Evolutionary conservation across 2,329 filamentous ascomycete species (phyloP), one percentile per base, ranked within the genome.

Genomic region (Monosporascus sp.): DNA sequence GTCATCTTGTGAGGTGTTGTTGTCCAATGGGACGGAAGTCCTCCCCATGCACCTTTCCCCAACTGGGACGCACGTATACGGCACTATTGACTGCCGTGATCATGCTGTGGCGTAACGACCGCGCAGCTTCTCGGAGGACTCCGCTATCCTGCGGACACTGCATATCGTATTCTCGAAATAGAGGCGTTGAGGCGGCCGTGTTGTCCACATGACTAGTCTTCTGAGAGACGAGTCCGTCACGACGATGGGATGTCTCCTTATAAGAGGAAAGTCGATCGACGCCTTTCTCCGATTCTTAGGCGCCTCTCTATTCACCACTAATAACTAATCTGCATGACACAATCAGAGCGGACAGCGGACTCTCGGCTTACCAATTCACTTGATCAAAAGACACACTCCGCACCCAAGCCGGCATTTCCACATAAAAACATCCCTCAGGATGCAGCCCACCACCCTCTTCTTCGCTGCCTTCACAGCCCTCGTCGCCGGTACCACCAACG

Each of bases 391-490:
- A 22, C 20, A 3, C 41, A 7, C n/a, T 7, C 41, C 41, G 22
- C 15, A 14, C 14, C 41, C 2, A 2, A 9, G 20, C 41, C 41
- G 5, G 22, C 20, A 15, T 14, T 11, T 17, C 20, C 22, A 5
- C 4, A 5, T 35, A 35, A 22, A 22, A 22, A 22, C 20, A 22
- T 31, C 41, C 35, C 20, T 48, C 54, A 66, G 60, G 45, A 67
- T 67, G 65, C 65, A 65, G 56, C 63, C 65, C 63, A 48, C 60
- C 45, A 58, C 51, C 52, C 46, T 64, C 56, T 63, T 66, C 63
- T 44, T 62, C 45, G 58, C 51, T 53, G 45, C 63, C 56, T 3
- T 64, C 60, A 51, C 54, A 50, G 52, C 59, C 38, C 50, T 50
- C 40, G 56, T 58, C 51, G 52, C 59, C 51, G 51, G 65, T 22